These are phyloP conservation scores for Phragmites australis DNA, from an alignment of 176 grass and related monocot genomes.

Conservation along the genomic window DNA sequence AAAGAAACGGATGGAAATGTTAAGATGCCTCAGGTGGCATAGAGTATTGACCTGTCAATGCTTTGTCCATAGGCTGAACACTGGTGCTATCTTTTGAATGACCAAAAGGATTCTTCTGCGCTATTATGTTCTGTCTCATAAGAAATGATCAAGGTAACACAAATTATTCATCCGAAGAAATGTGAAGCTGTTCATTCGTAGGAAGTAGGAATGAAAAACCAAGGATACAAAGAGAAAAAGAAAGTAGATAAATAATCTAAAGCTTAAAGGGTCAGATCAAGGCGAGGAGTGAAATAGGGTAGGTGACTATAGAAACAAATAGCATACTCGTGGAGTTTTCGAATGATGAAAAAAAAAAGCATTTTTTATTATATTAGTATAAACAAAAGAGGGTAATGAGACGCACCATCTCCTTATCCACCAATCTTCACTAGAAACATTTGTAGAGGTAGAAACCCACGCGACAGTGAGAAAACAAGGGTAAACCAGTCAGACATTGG, in stretches of 20 bases:
- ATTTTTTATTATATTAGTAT: neutral
- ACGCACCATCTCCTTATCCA: constrained; percentile 84
- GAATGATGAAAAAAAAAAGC: neutral
- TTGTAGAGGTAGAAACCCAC: constrained; percentile 36
- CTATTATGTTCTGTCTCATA: constrained; percentile 66
- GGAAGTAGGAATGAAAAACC: neutral
- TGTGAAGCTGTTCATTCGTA: neutral
- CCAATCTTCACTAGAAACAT: constrained; percentile 77
- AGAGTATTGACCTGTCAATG: constrained; percentile 47
- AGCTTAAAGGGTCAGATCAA: constrained; percentile 11
- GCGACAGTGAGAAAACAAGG: constrained; percentile 31
- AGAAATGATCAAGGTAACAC: constrained; percentile 34
- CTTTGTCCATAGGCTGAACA: constrained; percentile 45
- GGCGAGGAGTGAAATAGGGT: neutral
- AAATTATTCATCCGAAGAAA: constrained; percentile 1
- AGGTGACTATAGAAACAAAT: constrained; percentile 17
- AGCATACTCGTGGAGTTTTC: neutral
- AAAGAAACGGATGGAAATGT: neutral
- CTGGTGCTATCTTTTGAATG: constrained; percentile 17
- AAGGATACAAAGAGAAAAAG: constrained; percentile 5
- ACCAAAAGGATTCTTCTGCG: constrained; percentile 29
- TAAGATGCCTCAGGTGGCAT: constrained; percentile 20
- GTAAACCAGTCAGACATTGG: constrained; percentile 38
- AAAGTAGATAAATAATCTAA: neutral
- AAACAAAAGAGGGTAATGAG: constrained; percentile 25